Evolutionary conservation across 176 grass and related monocot genomes (phyloP), one percentile per base, ranked within the genome.

Genomic region (Zizania latifolia): DNA sequence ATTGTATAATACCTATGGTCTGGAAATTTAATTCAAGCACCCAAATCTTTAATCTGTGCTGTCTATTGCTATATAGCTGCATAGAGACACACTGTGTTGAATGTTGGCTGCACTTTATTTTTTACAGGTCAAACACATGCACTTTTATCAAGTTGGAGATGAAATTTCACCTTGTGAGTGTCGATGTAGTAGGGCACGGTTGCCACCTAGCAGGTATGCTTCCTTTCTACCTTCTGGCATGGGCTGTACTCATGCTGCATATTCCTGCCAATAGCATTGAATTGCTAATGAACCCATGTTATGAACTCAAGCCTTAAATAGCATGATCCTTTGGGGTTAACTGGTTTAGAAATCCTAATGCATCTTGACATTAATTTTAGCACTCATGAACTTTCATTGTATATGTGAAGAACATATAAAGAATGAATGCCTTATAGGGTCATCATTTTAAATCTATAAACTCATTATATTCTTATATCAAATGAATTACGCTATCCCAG

Each of bases 111-210:
- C 38, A 75, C 14, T 31, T 67, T 45, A 46, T 62, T 15, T 48
- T 38, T 57, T 74, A 7, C 75, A 98, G 94, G 94, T 98, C 72
- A 98, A 98, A 74, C 94, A 93, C 83, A 94, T 94, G 91, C 94
- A 92, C 50, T 98, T 91, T 91, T 98, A 89, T 80, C 91, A 74
- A 82, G 62, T 93, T 92, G 88, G 89, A 48, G 78, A 64, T 68
- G 82, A 93, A 87, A 75, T 89, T 81, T 98, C 91, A 75, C 53
- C 82, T 69, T 97, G 94, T 84, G 90, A 97, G 63, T 98, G 94
- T 38, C 90, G 91, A 74, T 94, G 86, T 79, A 98, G 88, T 72
- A 88, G 94, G 72, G 91, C 91, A 71, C 70, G 78, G 21, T 80
- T 98, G 58, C 91, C 89, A 62, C 94, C 94, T 86, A 98, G 91